Base-by-base conservation (phyloP, 768 basidiomycete species). In the Amanita polypyramis region DNA sequence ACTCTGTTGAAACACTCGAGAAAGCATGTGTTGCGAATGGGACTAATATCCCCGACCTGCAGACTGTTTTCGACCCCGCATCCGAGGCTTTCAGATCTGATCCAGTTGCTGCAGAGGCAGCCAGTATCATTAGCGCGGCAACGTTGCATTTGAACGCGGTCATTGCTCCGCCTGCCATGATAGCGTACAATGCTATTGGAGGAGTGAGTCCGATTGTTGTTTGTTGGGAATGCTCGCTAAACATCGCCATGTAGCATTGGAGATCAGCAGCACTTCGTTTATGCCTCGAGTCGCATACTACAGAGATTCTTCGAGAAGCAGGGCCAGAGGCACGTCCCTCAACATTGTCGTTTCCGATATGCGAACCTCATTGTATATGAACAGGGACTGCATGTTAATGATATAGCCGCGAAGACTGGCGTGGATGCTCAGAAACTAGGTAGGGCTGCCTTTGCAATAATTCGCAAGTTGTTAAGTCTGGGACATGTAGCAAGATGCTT, bases 311-410 rank as follows among this genome's bases (percentile, higher is more conserved):
- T 19, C 53, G 61, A 7, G 61, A 65, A 38, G 63, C 62, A 10
- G 65, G 66, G 5, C 52, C 58, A n/a, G 35, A 63, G 32, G 65
- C 64, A 15, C 42, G 45, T 42, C 2, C 4, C 30, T 21, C 19
- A 30, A 32, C 1, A 15, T 2, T 39, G 30, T 34, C 10, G 41
- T 14, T n/a, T 15, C 15, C 30, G 33, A 19, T 12, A 11, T 14
- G 5, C 29, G 40, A 4, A 23, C 11, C 35, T 41, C 21, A 38
- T 5, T 25, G 14, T 4, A 17, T 27, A 25, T 1, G 19, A 8
- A 7, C 49, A 66, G 66, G 69, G 69, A 0, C 47, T 67, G 19
- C 69, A 72, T 30, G 58, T 63, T n/a, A 50, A 59, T 5, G 65
- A 69, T 5, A 69, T 72, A 33, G 66, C 62, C 10, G 56, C 53